These are phyloP conservation scores for Smittium culicis DNA, from an alignment of 371 early-diverging fungal genomes.

Conservation along the genomic window DNA sequence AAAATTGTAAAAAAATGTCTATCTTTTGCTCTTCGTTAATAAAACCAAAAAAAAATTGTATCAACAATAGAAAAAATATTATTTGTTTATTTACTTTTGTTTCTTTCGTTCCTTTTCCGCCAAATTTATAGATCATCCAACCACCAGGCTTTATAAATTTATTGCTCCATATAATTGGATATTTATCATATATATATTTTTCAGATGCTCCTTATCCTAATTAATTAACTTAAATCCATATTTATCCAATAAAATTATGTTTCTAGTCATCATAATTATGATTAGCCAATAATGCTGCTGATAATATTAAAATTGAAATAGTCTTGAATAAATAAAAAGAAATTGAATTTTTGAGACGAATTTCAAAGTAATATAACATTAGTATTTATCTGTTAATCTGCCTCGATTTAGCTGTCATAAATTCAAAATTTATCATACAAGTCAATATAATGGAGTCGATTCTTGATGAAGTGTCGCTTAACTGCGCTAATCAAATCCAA, in stretches of 20 bases:
- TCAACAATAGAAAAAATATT: not conserved
- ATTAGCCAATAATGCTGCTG: not conserved
- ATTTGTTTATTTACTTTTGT: too few species aligned
- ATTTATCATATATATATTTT: too few species aligned
- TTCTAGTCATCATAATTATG: not conserved
- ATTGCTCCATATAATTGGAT: too few species aligned
- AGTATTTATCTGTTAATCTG: not conserved
- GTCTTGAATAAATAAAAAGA: not conserved
- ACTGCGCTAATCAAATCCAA: constrained; percentile 1
- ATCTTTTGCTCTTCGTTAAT: not conserved
- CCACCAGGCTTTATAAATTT: too few species aligned
- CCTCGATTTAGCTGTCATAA: not conserved
- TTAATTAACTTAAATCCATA: too few species aligned
- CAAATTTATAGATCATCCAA: too few species aligned
- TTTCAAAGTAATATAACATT: not conserved
- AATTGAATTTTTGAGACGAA: not conserved
- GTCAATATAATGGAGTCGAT: constrained; percentile 4
- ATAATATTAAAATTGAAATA: not conserved
- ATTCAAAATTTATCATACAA: not conserved
- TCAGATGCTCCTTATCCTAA: too few species aligned
- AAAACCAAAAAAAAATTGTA: not conserved
- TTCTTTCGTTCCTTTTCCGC: too few species aligned
- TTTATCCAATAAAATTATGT: too few species aligned
- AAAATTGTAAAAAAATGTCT: too few species aligned
- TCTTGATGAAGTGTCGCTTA: constrained; percentile 7